A percentile compares a stretch with the other conserved stretches of the same genome.
These are phyloP conservation scores for Fusarium redolens DNA, from an alignment of 2,329 filamentous ascomycete species.

Conservation along the genomic window DNA sequence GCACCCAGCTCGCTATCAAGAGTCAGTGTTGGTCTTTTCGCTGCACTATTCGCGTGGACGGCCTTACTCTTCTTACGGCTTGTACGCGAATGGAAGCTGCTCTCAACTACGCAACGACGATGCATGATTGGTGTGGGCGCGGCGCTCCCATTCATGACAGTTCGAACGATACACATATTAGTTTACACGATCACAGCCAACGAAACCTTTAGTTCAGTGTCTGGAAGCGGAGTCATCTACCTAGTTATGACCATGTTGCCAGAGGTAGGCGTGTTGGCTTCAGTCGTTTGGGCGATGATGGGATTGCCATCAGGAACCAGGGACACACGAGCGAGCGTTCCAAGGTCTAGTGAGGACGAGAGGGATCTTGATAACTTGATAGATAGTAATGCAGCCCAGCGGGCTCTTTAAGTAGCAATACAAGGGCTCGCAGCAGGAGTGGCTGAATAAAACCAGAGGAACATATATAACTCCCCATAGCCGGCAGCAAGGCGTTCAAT, in stretches of 20 bases:
- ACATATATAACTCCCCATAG: too few relatives aligned
- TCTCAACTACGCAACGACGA: not conserved
- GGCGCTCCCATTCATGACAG: not conserved
- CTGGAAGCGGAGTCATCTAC: not conserved
- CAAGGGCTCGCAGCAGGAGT: not conserved
- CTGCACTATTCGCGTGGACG: accelerated
- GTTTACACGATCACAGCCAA: not conserved
- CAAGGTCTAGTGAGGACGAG: not conserved
- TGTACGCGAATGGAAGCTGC: not conserved
- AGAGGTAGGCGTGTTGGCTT: not conserved
- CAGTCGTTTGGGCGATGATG: not conserved
- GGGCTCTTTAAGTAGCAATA: accelerated
- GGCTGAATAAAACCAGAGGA: not conserved
- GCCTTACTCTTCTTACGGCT: not conserved
- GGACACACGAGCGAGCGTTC: not conserved
- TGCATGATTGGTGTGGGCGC: too few relatives aligned
- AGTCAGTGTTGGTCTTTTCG: accelerated
- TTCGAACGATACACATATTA: accelerated
- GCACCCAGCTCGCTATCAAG: not conserved
- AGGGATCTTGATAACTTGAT: not conserved
- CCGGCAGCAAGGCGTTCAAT: too few relatives aligned
- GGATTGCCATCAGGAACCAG: not conserved
- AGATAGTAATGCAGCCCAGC: not conserved
- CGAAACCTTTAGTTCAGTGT: accelerated
- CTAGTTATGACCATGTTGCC: not conserved